phyloP scores from a whole-genome alignment of 2,329 filamentous ascomycete species.

The Apiospora kogelbergensis region DNA sequence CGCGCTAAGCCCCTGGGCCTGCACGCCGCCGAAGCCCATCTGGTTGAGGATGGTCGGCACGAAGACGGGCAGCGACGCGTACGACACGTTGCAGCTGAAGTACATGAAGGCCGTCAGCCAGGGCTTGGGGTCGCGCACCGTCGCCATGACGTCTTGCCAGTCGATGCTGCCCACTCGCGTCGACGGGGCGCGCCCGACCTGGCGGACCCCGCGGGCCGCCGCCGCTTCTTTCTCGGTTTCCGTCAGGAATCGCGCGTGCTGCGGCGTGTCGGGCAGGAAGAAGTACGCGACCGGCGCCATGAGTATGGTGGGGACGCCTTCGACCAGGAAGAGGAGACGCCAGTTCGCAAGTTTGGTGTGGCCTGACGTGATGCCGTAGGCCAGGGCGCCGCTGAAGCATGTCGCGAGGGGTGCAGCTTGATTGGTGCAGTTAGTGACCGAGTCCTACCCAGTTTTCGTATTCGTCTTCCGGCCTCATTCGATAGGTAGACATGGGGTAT shows the following conservation, averaged over 20 bases:
- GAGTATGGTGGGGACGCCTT: conserved; percentile 34
- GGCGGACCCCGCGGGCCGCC: conserved; percentile 49
- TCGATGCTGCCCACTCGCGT: conserved; percentile 46
- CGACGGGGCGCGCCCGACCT: conserved; percentile 47
- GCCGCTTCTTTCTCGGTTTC: conserved; percentile 60
- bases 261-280: conserved; percentile 45
- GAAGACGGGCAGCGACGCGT: conserved; percentile 64
- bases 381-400: conserved; percentile 67
- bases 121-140: conserved; percentile 48
- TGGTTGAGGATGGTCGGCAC: conserved; percentile 61
- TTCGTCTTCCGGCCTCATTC: background rate
- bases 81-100: conserved; percentile 56
- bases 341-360: conserved; percentile 50
- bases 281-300: conserved; percentile 30
- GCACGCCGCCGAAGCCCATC: conserved; percentile 67
- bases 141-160: conserved; percentile 45
- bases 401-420: conserved; percentile 62
- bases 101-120: conserved; percentile 46
- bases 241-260: conserved; percentile 53
- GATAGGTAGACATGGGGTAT: background rate
- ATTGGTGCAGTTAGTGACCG: background rate
- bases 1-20: conserved; percentile 70
- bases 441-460: background rate
- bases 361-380: conserved; percentile 67
- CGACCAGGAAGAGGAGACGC: conserved; percentile 35